Evolutionary conservation across 2,329 filamentous ascomycete species (phyloP).

Genomic region (Zelopaecilomyces penicillatus): DNA sequence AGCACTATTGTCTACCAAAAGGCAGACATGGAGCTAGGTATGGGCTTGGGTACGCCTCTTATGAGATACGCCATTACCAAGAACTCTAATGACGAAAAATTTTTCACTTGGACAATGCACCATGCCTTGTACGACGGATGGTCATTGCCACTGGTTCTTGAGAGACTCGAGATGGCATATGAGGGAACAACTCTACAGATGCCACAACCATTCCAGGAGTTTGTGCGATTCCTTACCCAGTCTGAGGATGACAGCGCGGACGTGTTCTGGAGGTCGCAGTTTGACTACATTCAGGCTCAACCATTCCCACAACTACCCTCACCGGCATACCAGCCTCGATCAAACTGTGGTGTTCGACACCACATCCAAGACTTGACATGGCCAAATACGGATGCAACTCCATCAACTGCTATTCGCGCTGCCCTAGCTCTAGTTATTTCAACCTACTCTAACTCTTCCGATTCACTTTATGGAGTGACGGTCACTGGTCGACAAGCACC

Average conservation of each 20-base stretch:
- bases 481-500: constrained; percentile 8
- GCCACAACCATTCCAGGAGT: constrained; percentile 28
- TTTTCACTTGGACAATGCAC: constrained; percentile 6
- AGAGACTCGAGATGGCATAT: not conserved
- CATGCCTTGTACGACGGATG: constrained; percentile 4
- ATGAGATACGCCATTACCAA: not conserved
- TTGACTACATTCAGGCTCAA: constrained; percentile 1
- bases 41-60: constrained; percentile 3
- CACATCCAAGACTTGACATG: not conserved
- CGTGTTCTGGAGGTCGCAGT: constrained; percentile 2
- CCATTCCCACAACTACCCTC: constrained; percentile 1
- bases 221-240: constrained; percentile 31
- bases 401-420: constrained; percentile 1
- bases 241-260: not conserved
- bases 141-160: constrained; percentile 1
- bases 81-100: constrained; percentile 8
- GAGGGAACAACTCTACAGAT: not conserved
- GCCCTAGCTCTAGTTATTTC: constrained; percentile 1
- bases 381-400: not conserved
- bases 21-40: constrained; percentile 23
- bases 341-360: not conserved
- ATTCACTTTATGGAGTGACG: constrained; percentile 3
- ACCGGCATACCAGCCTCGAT: constrained; percentile 1
- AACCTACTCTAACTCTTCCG: constrained; percentile 1
- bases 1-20: constrained; percentile 27